phyloP scores from a whole-genome alignment of 2,329 filamentous ascomycete genomes.

The Pseudocercospora ulei region DNA sequence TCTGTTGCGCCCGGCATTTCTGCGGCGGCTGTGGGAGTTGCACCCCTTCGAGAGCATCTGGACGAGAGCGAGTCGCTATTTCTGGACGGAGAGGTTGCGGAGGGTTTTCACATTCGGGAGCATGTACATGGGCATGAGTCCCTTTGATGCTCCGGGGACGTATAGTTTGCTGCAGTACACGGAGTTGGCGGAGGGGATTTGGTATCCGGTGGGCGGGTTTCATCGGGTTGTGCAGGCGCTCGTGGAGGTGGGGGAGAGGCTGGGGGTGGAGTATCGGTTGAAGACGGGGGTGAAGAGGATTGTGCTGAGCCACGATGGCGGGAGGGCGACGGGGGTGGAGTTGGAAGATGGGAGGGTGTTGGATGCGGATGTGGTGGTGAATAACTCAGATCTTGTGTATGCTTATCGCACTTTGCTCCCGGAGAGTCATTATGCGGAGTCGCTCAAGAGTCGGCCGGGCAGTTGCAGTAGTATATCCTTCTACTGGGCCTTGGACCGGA shows the following conservation, averaged over 20 bases:
- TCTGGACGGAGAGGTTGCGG: conserved; percentile 58
- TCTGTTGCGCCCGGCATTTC: conserved; percentile 51
- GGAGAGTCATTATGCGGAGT: conserved; percentile 36
- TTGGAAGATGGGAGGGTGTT: conserved; percentile 51
- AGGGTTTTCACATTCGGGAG: conserved; percentile 67
- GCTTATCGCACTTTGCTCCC: conserved; percentile 63
- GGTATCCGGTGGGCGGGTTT: conserved; percentile 64
- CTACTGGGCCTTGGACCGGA: conserved; percentile 58
- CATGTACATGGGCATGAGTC: conserved; percentile 77
- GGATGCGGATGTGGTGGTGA: conserved; percentile 55
- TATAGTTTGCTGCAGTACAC: conserved; percentile 67
- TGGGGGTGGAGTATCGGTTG: conserved; percentile 55
- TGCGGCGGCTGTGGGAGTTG: conserved; percentile 50
- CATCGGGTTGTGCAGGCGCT: conserved; percentile 54
- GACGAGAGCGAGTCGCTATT: conserved; percentile 55
- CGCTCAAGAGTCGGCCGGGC: conserved; percentile 44
- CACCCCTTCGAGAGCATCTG: conserved; percentile 66
- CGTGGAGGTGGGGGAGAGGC: conserved; percentile 51
- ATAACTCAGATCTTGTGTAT: conserved; percentile 66
- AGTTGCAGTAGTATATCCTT: conserved; percentile 68
- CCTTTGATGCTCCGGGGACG: conserved; percentile 64
- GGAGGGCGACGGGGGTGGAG: conserved; percentile 50
- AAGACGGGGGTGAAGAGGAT: conserved; percentile 50
- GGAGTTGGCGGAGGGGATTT: conserved; percentile 65
- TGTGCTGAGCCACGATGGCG: conserved; percentile 45